Base-by-base conservation (phyloP, 2,329 filamentous ascomycete genomes). In the Bipolaris bicolor region DNA sequence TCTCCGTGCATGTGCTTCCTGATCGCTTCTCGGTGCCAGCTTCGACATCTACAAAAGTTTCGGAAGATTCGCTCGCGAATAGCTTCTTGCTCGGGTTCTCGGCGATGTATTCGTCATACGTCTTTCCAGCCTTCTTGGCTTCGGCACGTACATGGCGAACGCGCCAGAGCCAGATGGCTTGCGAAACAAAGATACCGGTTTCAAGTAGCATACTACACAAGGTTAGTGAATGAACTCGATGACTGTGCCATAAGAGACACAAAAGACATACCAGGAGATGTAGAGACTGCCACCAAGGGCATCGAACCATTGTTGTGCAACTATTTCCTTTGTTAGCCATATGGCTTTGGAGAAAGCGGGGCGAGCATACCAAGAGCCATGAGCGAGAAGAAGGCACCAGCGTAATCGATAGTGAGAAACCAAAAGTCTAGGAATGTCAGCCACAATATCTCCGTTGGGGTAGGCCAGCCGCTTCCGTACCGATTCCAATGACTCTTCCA, bases 301-400 rank as follows among this genome's bases (percentile, higher is more conserved):
- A 66, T 89, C 87, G 64, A 89, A 88, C 2, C 80, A 82, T 22
- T 83, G 80, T 64, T 89, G 86, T 0, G 83, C 84, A 43, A 83
- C 86, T 84, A 20, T 26, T 16, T n/a, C 7, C 20, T 26, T 16
- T 18, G 47, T 67, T 40, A 58, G 53, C 3, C 18, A 15, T 29
- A 15, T n/a, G 2, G 18, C 18, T n/a, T 4, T 22, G 15, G n/a
- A 24, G 13, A 44, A 16, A 13, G 6, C 3, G 11, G 33, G 4
- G 1, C 11, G 18, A 18, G 60, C 80, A 26, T 76, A 84, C 83
- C 83, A 9, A 88, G 72, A 1, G 86, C 84, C 79, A 88, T 82
- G 20, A 88, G 78, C 0, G 85, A 88, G 70, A 89, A 88, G 55
- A 88, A 80, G 0, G 86, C 86, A 1, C 87, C 87, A 1, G 80